Evolutionary conservation across 2,329 filamentous ascomycete genomes (phyloP).

Genomic region (Fusarium circinatum): DNA sequence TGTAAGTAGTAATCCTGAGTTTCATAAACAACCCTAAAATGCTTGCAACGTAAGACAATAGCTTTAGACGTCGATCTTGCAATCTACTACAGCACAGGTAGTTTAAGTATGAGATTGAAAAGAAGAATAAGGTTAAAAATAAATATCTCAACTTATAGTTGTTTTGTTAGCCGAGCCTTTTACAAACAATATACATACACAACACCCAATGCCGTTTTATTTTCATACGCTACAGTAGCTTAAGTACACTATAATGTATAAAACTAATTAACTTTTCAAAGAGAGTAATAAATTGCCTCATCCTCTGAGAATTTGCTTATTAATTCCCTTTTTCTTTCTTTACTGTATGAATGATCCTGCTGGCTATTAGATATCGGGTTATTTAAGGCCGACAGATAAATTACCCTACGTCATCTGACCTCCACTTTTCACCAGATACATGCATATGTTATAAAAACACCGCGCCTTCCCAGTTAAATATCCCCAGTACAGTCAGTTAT

Average conservation of each 20-base stretch:
- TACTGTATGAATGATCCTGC: rapidly evolving
- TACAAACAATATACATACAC: too few relatives aligned
- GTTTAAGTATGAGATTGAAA: rapidly evolving
- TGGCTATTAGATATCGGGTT: background rate
- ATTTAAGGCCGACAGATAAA: background rate
- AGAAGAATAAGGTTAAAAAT: rapidly evolving
- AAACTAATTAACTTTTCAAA: too few relatives aligned
- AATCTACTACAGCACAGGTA: rapidly evolving
- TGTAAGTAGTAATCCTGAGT: rapidly evolving
- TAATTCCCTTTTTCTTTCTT: too few relatives aligned
- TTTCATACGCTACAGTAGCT: too few relatives aligned
- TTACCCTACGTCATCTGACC: background rate
- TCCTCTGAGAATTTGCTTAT: too few relatives aligned
- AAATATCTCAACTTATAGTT: too few relatives aligned
- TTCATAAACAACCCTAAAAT: rapidly evolving
- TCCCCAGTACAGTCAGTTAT: background rate
- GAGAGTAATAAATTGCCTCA: too few relatives aligned
- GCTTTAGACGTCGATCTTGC: rapidly evolving
- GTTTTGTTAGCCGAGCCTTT: rapidly evolving
- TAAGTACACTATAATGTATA: too few relatives aligned
- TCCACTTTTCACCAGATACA: background rate
- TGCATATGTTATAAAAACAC: background rate
- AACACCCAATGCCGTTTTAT: too few relatives aligned
- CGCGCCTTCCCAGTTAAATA: rapidly evolving
- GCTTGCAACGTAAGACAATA: too few relatives aligned